Evolutionary conservation across 2,329 filamentous ascomycete genomes (phyloP).

Genomic region (Aspergillus ochraceoroseus): DNA sequence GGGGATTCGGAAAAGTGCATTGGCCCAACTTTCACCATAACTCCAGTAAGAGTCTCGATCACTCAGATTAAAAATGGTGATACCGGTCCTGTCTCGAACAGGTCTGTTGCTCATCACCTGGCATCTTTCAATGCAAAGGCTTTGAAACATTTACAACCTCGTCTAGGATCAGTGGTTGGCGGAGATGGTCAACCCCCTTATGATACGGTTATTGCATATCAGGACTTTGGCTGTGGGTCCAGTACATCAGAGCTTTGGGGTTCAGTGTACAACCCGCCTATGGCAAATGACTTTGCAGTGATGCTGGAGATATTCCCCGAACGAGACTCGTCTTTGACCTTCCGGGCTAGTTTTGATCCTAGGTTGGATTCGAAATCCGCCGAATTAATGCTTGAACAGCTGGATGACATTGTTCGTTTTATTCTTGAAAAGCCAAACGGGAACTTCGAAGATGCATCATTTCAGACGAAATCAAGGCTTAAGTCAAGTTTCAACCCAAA

Average conservation of each 20-base stretch:
- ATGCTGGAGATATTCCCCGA: slow-evolving; percentile 33
- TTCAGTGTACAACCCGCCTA: slow-evolving; percentile 23
- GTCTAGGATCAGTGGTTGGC: slow-evolving; percentile 23
- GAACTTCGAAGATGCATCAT: slow-evolving; percentile 19
- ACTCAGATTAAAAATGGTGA: slow-evolving; percentile 15
- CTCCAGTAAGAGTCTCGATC: slow-evolving; percentile 32
- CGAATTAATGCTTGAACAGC: slow-evolving; percentile 26
- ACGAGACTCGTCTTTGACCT: slow-evolving; percentile 21
- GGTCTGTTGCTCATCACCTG: slow-evolving; percentile 24
- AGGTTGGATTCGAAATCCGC: slow-evolving; percentile 24
- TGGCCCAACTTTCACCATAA: slow-evolving; percentile 35
- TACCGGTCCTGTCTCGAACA: slow-evolving; percentile 20
- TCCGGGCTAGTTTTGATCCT: slow-evolving; percentile 28
- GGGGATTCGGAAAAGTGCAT: slow-evolving; percentile 25
- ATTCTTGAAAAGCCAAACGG: slow-evolving; percentile 24
- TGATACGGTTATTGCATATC: slow-evolving; percentile 36
- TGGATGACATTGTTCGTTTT: slow-evolving; percentile 26
- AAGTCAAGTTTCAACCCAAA: slow-evolving; percentile 24
- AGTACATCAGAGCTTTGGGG: slow-evolving; percentile 18
- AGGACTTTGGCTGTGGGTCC: slow-evolving; percentile 28
- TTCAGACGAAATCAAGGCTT: slow-evolving; percentile 13
- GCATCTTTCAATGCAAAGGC: slow-evolving; percentile 23
- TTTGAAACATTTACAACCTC: slow-evolving; percentile 24
- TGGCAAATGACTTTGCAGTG: slow-evolving; percentile 32
- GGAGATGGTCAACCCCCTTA: slow-evolving; percentile 30